Evolutionary conservation across 2,329 filamentous ascomycete genomes (phyloP).

Genomic region (Cladosporium cucumerinum): DNA sequence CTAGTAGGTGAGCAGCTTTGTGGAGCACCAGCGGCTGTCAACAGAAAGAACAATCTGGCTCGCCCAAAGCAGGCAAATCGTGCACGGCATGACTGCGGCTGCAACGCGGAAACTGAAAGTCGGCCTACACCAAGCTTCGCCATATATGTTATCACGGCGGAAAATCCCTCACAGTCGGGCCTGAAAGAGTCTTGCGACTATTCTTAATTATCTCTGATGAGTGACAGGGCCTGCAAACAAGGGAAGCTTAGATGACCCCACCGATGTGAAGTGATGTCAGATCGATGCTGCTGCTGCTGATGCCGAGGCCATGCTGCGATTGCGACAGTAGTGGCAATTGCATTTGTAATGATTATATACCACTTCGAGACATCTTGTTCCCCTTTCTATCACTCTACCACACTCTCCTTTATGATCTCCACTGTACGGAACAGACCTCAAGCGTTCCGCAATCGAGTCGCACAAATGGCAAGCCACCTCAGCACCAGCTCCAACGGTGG

Average conservation of each 20-base stretch:
- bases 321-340: background rate
- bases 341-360: background rate
- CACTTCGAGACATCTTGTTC: background rate
- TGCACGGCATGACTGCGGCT: background rate
- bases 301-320: background rate
- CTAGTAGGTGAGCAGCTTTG: no score
- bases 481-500: conserved; percentile 26
- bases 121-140: background rate
- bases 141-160: no score
- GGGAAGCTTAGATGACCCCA: background rate
- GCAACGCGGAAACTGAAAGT: background rate
- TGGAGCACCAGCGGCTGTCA: background rate
- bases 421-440: conserved; percentile 18
- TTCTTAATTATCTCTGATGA: background rate
- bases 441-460: conserved; percentile 30
- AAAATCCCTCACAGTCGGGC: no score
- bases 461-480: conserved; percentile 46
- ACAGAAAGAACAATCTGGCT: background rate
- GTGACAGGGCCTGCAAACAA: background rate
- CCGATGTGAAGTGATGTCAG: background rate
- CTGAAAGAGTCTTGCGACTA: background rate
- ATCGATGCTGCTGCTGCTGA: background rate
- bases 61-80: conserved; percentile 1
- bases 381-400: background rate
- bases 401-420: conserved; percentile 5